phyloP scores from a whole-genome alignment of 2,329 filamentous ascomycete species.

The Arthrobotrys megalospora region DNA sequence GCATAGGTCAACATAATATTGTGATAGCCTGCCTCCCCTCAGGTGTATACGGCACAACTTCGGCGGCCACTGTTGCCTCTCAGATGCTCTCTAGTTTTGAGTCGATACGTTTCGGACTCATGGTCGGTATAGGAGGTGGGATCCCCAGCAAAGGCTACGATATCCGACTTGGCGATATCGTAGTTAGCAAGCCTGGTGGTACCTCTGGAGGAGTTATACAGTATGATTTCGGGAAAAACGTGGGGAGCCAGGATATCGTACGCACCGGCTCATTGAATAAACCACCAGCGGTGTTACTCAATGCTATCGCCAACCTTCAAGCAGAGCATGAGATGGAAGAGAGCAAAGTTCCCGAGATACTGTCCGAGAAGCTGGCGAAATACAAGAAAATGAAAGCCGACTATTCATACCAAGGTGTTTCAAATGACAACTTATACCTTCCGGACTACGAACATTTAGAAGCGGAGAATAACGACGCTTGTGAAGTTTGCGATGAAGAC shows the following conservation, averaged over 20 bases:
- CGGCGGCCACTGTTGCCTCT: constrained; percentile 35
- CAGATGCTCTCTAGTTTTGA: constrained; percentile 33
- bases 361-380: background rate
- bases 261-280: constrained; percentile 17
- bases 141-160: constrained; percentile 21
- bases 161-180: constrained; percentile 45
- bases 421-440: constrained; percentile 35
- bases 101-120: constrained; percentile 21
- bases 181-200: constrained; percentile 29
- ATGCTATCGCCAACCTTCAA: constrained; percentile 21
- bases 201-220: constrained; percentile 24
- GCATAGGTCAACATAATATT: constrained; percentile 38
- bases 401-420: constrained; percentile 14
- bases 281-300: constrained; percentile 22
- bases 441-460: constrained; percentile 23
- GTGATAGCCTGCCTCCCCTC: constrained; percentile 28
- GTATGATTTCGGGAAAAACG: constrained; percentile 39
- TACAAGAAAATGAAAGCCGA: background rate
- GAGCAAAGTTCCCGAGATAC: constrained; percentile 7
- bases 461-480: background rate
- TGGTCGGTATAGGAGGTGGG: constrained; percentile 49
- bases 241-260: background rate
- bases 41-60: constrained; percentile 3
- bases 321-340: background rate
- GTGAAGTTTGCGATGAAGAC: constrained; percentile 6